phyloP scores from a whole-genome alignment of 139 green algal genomes.

The Eudorina sp. region DNA sequence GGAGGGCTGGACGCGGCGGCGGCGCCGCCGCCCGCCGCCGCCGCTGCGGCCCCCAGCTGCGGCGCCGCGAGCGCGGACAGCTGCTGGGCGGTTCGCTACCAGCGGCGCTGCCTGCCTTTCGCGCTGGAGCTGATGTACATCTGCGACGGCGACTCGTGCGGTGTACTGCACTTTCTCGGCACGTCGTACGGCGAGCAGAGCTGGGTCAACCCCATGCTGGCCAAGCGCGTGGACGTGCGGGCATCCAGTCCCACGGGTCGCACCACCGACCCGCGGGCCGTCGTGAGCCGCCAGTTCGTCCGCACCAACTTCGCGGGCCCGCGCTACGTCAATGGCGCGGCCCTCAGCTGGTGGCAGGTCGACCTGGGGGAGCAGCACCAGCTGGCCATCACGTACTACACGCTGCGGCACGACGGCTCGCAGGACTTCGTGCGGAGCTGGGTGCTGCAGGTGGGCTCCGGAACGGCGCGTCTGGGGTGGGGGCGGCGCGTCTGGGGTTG shows the following conservation, averaged over 20 bases:
- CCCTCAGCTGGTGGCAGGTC: constrained; percentile 74
- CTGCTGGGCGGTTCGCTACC: constrained; percentile 28
- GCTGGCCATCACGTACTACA: constrained; percentile 89
- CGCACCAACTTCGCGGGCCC: constrained; percentile 75
- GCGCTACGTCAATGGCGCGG: constrained; percentile 47
- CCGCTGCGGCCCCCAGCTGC: constrained; percentile 21
- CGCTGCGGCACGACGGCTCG: constrained; percentile 85
- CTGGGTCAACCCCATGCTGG: constrained; percentile 87
- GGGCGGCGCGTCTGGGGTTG: too few relatives aligned
- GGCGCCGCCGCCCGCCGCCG: constrained; percentile 34
- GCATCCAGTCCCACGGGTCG: constrained; percentile 76
- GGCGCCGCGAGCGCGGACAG: too few relatives aligned
- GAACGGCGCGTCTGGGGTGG: too few relatives aligned
- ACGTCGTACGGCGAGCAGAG: constrained; percentile 65
- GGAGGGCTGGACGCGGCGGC: not conserved
- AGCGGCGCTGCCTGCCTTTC: constrained; percentile 44
- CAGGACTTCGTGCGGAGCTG: constrained; percentile 82
- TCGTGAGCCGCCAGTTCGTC: constrained; percentile 73
- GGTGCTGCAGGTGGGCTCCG: constrained; percentile 84
- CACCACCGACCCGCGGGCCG: constrained; percentile 74
- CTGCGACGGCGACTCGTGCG: constrained; percentile 84
- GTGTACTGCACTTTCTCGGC: constrained; percentile 70
- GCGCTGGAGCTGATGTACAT: constrained; percentile 81
- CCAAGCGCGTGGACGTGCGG: constrained; percentile 68
- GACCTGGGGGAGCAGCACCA: constrained; percentile 79